Base-by-base conservation (phyloP, 345 rosid species). In the Gossypium rotundifolium region DNA sequence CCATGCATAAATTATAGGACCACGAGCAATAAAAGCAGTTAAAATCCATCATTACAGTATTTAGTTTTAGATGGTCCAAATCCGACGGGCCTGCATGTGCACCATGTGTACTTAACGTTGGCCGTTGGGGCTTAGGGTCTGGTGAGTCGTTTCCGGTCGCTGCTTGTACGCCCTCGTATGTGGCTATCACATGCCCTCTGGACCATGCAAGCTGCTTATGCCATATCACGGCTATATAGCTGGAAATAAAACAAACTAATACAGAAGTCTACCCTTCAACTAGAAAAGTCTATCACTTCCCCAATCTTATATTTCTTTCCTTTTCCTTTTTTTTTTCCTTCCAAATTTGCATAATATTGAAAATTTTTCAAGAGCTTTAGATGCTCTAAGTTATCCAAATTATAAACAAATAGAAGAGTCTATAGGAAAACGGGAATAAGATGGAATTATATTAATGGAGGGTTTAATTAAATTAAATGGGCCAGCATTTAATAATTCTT, bases 401-500 rank as follows among this genome's bases (percentile, higher is more conserved):
- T 10, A 27, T 3, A 5, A 33, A 33, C 40, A 33, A 57, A n/a
- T 10, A 54, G 65, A 70, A 79, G 4, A 53, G 82, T 84, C 74
- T 78, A 80, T 64, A 77, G 57, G 17, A 3, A 66, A 62, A 42
- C 20, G 40, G 52, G 70, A 49, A 17, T 62, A 42, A 18, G 27
- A 27, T 27, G 12, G 2, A 29, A 60, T 58, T 67, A 58, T 11
- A 23, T 13, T 46, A 33, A 5, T 33, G 66, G 59, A 20, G 68
- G 52, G 2, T 12, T 59, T 33, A 33, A 33, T 44, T 45, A 45
- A 45, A 8, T 45, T 60, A 33, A 18, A 72, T 72, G 84, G 84
- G 33, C 76, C 81, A 58, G 17, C 89, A 82, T 52, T 68, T 78
- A 83, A 81, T 82, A 58, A 85, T 87, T 80, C 60, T 85, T 76